Base-by-base conservation (phyloP, 495 filamentous ascomycete species). In the Hypomontagnella monticulosa region DNA sequence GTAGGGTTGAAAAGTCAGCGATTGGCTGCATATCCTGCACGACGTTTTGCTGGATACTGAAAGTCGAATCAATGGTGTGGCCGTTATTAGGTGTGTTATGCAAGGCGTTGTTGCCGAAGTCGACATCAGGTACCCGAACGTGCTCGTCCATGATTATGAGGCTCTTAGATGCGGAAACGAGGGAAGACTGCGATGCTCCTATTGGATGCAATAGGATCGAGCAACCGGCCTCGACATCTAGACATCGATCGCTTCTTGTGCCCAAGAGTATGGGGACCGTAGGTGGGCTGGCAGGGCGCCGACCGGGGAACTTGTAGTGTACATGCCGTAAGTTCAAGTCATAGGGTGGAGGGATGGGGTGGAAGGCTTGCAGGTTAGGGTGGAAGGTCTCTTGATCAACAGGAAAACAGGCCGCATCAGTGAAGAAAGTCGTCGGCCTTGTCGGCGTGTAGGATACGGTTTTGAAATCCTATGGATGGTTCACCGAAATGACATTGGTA, bases 241-340 rank as follows among this genome's bases (percentile, higher is more conserved):
- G 37, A 27, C 1, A 18, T 38, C 23, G 14, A 44, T 27, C 2
- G 14, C 36, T 15, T 60, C 56, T 60, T 60, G 56, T 42, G 36
- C 4, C 1, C 10, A 16, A 3, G 14, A 19, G 15, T 23, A 2
- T 4, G 2, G 3, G 1, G 33, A n/a, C 34, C 16, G n/a, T 0
- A 20, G 41, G 11, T 4, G 0, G 12, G 7, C 9, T 16, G 3
- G 34, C n/a, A 23, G 27, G 15, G 27, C n/a, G 20, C 16, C 19
- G 19, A 0, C 10, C n/a, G 11, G n/a, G 57, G 48, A 34, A 61
- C 57, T 36, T 60, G 6, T 16, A 3, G 20, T 40, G 14, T 52
- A 60, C 57, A 51, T 42, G 27, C 38, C 43, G 16, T 4, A 51
- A 32, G 20, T 4, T 14, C 8, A 16, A 15, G 30, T n/a, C 1